Conservation (phyloP, 208 protist species). For the Porcisia hertigi region DNA sequence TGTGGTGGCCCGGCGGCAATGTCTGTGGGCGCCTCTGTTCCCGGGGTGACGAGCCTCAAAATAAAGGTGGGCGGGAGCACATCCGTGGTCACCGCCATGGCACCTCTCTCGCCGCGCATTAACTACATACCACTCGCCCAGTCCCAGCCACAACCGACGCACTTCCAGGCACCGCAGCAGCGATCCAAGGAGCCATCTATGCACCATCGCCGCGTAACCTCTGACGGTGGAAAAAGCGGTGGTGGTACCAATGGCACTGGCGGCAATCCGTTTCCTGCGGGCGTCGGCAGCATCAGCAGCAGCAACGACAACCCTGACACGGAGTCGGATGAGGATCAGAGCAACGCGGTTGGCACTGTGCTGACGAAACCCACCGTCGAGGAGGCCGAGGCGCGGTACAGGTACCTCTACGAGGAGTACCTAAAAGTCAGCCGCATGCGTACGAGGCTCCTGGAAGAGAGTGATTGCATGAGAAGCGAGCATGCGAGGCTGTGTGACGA, state of each 20-base stretch:
- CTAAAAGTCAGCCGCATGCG: constrained; percentile 31
- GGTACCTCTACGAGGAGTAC: constrained; percentile 46
- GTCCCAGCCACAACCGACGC: background rate
- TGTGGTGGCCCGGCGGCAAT: background rate
- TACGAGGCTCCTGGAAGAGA: constrained; percentile 28
- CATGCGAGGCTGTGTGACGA: constrained; percentile 11
- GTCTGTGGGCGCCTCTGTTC: background rate
- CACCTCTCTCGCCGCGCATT: constrained; percentile 14
- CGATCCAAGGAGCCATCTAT: background rate
- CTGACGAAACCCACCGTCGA: constrained; percentile 18
- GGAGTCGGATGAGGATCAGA: constrained; percentile 1
- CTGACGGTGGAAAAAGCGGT: background rate
- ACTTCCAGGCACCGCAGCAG: background rate
- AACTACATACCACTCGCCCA: constrained; percentile 3
- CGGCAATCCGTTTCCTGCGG: background rate
- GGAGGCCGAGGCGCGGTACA: constrained; percentile 40
- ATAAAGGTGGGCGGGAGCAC: constrained; percentile 11
- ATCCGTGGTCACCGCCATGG: background rate
- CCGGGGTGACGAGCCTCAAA: constrained; percentile 5
- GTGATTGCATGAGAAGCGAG: constrained; percentile 26
- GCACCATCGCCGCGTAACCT: background rate
- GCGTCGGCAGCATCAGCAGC: background rate
- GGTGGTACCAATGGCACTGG: background rate
- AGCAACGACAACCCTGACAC: background rate
- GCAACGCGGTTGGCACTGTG: background rate